These are phyloP conservation scores for Debaryomyces tyrocola DNA, from an alignment of 805 yeast genomes.

Conservation along the genomic window DNA sequence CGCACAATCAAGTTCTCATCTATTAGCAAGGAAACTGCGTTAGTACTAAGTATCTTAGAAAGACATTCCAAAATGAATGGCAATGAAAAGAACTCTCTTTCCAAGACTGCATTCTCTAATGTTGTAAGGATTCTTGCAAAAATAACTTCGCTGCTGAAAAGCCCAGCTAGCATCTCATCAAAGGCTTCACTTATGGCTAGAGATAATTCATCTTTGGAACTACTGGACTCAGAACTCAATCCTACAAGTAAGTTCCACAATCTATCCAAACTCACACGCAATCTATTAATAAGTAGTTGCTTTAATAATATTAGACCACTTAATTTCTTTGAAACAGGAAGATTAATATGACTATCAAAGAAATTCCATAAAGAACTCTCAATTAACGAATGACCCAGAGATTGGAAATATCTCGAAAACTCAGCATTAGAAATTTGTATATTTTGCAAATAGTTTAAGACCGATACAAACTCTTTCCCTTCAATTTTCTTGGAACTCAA, in stretches of 20 bases:
- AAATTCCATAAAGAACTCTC: slow-evolving; percentile 21
- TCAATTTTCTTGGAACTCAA: slow-evolving; percentile 2
- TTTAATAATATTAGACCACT: slow-evolving; percentile 37
- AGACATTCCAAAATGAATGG: slow-evolving; percentile 26
- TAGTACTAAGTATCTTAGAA: slow-evolving; percentile 21
- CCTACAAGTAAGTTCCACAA: slow-evolving; percentile 26
- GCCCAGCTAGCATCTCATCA: slow-evolving; percentile 30
- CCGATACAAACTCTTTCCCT: slow-evolving; percentile 6
- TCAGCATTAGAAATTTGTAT: slow-evolving; percentile 9
- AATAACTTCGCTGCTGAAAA: slow-evolving; percentile 22
- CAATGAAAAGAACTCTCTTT: slow-evolving; percentile 3
- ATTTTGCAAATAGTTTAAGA: slow-evolving; percentile 18
- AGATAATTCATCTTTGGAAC: slow-evolving; percentile 16
- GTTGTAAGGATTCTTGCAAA: slow-evolving; percentile 14
- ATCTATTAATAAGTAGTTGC: slow-evolving; percentile 32
- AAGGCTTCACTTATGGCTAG: slow-evolving; percentile 29
- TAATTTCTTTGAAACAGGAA: slow-evolving; percentile 12
- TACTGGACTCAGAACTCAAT: slow-evolving; percentile 12
- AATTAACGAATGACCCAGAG: slow-evolving; percentile 14
- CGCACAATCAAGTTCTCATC: slow-evolving; percentile 15
- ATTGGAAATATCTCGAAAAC: slow-evolving; percentile 13
- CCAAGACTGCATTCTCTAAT: slow-evolving; percentile 11
- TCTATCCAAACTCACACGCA: slow-evolving; percentile 14
- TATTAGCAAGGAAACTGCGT: slow-evolving; percentile 16
- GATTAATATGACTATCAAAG: slow-evolving; percentile 8